Evolutionary conservation across 208 protist genomes (phyloP).

Genomic region (Trypanosoma brucei): DNA sequence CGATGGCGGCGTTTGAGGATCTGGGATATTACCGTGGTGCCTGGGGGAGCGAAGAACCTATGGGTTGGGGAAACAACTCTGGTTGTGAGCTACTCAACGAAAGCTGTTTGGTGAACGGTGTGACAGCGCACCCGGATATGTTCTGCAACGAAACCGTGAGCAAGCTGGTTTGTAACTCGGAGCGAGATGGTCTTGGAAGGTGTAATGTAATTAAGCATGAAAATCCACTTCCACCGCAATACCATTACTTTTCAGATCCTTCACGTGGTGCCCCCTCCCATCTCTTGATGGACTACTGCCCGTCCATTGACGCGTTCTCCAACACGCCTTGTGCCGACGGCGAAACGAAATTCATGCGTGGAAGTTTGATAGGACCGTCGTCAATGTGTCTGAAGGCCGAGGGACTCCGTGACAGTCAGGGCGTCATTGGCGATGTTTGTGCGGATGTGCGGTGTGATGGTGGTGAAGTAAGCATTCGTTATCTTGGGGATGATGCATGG

Average conservation of each 20-base stretch:
- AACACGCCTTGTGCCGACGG: conserved; percentile 21
- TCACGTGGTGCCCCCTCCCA: conserved; percentile 11
- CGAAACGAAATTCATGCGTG: conserved; percentile 6
- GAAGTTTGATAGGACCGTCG: conserved; percentile 20
- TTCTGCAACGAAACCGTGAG: conserved; percentile 25
- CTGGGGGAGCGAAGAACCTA: conserved; percentile 48
- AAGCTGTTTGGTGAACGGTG: conserved; percentile 34
- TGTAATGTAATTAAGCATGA: conserved; percentile 17
- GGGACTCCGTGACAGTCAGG: neutral
- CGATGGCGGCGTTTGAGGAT: conserved; percentile 72
- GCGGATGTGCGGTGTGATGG: conserved; percentile 1
- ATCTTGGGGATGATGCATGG: conserved; percentile 2
- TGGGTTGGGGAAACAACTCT: conserved; percentile 54
- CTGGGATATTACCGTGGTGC: conserved; percentile 66
- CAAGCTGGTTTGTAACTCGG: conserved; percentile 24
- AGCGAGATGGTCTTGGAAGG: conserved; percentile 20
- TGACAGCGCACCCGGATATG: conserved; percentile 39
- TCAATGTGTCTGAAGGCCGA: conserved; percentile 20
- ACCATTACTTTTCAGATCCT: conserved; percentile 35
- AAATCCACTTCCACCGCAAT: conserved; percentile 12
- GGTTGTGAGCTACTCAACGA: conserved; percentile 50
- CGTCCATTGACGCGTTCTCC: conserved; percentile 15
- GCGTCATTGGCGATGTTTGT: conserved; percentile 11
- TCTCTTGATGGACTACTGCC: conserved; percentile 45
- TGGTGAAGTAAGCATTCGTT: neutral